Percentiles rank a stretch among this genome's conserved stretches.
Evolutionary conservation across 176 grass and related monocot genomes (phyloP).

Genomic region (Musa beccarii): DNA sequence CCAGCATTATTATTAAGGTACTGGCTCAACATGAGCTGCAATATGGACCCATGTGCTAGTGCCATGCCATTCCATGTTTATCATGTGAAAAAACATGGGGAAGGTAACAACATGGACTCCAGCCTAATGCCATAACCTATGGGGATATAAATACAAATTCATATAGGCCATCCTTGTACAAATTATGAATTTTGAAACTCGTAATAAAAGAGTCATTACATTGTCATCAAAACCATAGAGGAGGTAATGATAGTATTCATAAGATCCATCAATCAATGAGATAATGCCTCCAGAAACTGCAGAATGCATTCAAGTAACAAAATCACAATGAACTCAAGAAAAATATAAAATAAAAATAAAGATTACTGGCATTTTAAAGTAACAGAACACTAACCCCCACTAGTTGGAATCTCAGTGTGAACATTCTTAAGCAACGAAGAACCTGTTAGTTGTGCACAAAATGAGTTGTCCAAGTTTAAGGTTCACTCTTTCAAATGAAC

Average conservation of each 20-base stretch:
- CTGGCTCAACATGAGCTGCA: too few relatives aligned
- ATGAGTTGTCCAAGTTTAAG: neutral
- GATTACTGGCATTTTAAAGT: conserved; percentile 4
- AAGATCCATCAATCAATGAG: conserved; percentile 82
- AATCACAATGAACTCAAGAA: conserved; percentile 9
- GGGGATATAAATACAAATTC: neutral
- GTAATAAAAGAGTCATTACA: conserved; percentile 33
- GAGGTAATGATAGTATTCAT: conserved; percentile 97
- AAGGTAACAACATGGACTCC: too few relatives aligned
- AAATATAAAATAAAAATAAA: neutral
- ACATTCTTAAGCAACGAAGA: conserved; percentile 62
- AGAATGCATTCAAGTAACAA: conserved; percentile 23
- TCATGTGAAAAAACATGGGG: too few relatives aligned
- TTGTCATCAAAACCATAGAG: conserved; percentile 78
- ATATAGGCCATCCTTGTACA: neutral
- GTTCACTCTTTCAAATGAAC: neutral
- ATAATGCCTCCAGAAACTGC: conserved; percentile 76
- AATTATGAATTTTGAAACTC: neutral
- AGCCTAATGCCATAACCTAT: too few relatives aligned
- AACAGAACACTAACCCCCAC: conserved; percentile 53
- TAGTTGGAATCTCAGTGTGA: conserved; percentile 71
- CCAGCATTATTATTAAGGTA: too few relatives aligned
- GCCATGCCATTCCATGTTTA: too few relatives aligned
- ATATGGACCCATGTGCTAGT: too few relatives aligned
- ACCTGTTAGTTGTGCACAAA: conserved; percentile 35